phyloP scores from a whole-genome alignment of 768 basidiomycete species.

The Trametes meyenii region DNA sequence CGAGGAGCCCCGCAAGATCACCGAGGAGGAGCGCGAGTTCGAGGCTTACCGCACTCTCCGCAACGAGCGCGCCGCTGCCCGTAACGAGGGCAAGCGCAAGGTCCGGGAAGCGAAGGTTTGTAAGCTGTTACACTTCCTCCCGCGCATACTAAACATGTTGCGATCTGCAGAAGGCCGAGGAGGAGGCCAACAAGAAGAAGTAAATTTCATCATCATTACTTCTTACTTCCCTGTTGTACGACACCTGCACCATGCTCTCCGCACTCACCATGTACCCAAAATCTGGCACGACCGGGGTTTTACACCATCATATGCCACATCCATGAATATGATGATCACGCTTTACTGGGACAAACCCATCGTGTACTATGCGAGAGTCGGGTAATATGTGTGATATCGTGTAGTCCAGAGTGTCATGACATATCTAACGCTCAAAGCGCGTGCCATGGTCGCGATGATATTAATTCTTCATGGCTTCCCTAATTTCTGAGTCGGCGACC shows the following conservation, averaged over 20 bases:
- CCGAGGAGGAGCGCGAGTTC: slow-evolving; percentile 85
- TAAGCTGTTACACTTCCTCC: slow-evolving; percentile 13
- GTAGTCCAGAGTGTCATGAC: neutral
- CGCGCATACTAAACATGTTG: slow-evolving; percentile 21
- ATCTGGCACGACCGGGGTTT: slow-evolving; percentile 35
- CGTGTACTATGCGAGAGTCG: neutral
- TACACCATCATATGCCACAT: slow-evolving; percentile 40
- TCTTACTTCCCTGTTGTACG: slow-evolving; percentile 19
- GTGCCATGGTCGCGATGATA: neutral
- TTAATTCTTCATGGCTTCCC: slow-evolving; percentile 54
- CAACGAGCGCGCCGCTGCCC: slow-evolving; percentile 73
- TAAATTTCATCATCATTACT: slow-evolving; percentile 43
- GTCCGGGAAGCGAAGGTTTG: slow-evolving; percentile 82
- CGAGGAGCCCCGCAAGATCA: slow-evolving; percentile 93
- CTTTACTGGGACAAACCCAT: slow-evolving; percentile 13
- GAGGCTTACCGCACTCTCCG: slow-evolving; percentile 90
- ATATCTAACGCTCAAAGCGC: neutral
- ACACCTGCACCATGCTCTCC: slow-evolving; percentile 29
- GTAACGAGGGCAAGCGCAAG: slow-evolving; percentile 89
- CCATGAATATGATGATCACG: slow-evolving; percentile 33
- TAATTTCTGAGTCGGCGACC: slow-evolving; percentile 78
- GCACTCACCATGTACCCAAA: slow-evolving; percentile 40
- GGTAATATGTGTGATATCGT: neutral
- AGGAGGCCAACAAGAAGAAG: slow-evolving; percentile 92
- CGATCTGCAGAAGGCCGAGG: slow-evolving; percentile 74